Conservation (phyloP, 2,329 filamentous ascomycete genomes). For the Periconia macrospinosa region DNA sequence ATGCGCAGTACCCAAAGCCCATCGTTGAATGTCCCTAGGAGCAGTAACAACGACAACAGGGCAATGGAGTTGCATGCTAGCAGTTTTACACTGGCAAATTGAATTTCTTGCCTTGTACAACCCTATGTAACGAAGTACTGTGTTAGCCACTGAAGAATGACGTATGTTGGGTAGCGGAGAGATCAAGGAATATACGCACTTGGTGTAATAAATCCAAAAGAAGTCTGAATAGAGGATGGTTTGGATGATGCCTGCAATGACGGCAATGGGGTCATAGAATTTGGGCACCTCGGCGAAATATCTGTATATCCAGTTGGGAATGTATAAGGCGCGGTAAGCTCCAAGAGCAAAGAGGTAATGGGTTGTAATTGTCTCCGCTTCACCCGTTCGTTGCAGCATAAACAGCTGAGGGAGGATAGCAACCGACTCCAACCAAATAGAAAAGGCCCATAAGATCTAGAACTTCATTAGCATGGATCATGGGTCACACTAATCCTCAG, state of each 20-base stretch:
- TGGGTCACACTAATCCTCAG: background rate
- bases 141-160: slow-evolving; percentile 9
- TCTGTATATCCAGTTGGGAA: slow-evolving; percentile 97
- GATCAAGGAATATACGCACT: slow-evolving; percentile 55
- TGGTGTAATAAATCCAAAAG: slow-evolving; percentile 99
- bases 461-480: slow-evolving; percentile 11
- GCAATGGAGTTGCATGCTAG: background rate
- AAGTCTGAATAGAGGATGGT: slow-evolving; percentile 97
- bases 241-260: slow-evolving; percentile 87
- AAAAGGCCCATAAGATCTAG: slow-evolving; percentile 94
- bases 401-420: slow-evolving; percentile 97
- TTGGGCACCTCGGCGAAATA: slow-evolving; percentile 70
- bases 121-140: slow-evolving; percentile 35
- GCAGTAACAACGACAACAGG: background rate
- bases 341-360: slow-evolving; percentile 96
- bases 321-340: slow-evolving; percentile 89
- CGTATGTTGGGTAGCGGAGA: background rate
- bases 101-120: slow-evolving; percentile 58
- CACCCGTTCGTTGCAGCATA: slow-evolving; percentile 95
- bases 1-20: background rate
- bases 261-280: slow-evolving; percentile 83
- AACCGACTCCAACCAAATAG: slow-evolving; percentile 96
- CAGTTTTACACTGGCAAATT: slow-evolving; percentile 52
- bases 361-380: slow-evolving; percentile 98
- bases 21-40: background rate